A percentile compares a stretch with the other conserved stretches of the same genome.
These are phyloP conservation scores for Globisporangium heterothallicum DNA, from an alignment of 352 stramenopile genomes.

Conservation along the genomic window DNA sequence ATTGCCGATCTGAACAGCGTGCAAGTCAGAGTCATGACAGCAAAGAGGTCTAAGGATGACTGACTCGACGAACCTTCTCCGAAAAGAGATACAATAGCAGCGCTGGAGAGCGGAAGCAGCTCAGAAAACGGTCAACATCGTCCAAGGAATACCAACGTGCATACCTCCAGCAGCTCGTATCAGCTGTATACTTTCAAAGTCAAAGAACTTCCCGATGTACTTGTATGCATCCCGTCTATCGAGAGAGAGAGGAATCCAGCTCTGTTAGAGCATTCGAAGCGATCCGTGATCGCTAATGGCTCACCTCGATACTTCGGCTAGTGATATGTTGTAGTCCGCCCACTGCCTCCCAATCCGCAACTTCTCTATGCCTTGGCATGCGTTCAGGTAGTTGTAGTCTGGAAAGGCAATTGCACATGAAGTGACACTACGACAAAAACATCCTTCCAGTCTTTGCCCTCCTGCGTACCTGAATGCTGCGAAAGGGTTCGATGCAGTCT, in stretches of 20 bases:
- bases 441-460: neutral
- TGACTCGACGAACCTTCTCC: conserved; percentile 54
- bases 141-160: neutral
- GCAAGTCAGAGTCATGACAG: neutral
- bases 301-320: conserved; percentile 20
- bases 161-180: conserved; percentile 74
- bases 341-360: conserved; percentile 48
- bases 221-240: conserved; percentile 52
- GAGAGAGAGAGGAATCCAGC: neutral
- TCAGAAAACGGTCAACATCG: neutral
- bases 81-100: conserved; percentile 58
- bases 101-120: conserved; percentile 24
- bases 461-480: conserved; percentile 35
- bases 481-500: neutral
- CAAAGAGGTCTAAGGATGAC: no score
- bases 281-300: conserved; percentile 1
- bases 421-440: neutral
- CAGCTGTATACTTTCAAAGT: conserved; percentile 71
- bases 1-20: conserved; percentile 61
- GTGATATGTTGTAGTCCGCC: conserved; percentile 18
- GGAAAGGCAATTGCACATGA: neutral
- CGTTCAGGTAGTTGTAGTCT: conserved; percentile 81
- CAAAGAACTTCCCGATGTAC: conserved; percentile 70
- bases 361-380: conserved; percentile 61
- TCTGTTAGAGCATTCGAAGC: neutral